A percentile compares a stretch with the other conserved stretches of the same genome.
Evolutionary conservation across 2,329 filamentous ascomycete species (phyloP).

Genomic region (Stagonosporopsis vannaccii): DNA sequence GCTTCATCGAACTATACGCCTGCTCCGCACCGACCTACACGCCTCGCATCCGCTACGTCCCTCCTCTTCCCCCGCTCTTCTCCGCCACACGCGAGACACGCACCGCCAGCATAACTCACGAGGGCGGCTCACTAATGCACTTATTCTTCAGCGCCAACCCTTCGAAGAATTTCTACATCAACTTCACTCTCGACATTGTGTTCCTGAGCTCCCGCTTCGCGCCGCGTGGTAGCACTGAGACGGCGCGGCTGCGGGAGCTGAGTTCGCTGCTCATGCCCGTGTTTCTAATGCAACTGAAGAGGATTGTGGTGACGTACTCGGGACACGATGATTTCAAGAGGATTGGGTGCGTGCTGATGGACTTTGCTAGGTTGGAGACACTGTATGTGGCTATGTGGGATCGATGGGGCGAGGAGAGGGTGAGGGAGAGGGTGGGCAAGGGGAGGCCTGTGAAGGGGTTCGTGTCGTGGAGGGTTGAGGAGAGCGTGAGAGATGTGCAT

Average conservation of each 20-base stretch:
- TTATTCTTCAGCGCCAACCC: constrained; percentile 1
- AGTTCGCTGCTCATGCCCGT: neutral
- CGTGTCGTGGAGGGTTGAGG: neutral
- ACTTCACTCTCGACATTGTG: constrained; percentile 14
- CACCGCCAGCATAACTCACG: constrained; percentile 10
- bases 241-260: constrained; percentile 11
- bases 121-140: constrained; percentile 16
- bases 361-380: constrained; percentile 3
- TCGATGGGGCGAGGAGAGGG: constrained; percentile 1
- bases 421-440: neutral
- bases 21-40: constrained; percentile 7
- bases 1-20: constrained; percentile 24
- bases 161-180: constrained; percentile 9
- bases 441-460: neutral
- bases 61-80: constrained; percentile 21
- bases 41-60: constrained; percentile 19
- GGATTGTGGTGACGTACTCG: neutral
- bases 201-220: constrained; percentile 25
- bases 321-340: neutral
- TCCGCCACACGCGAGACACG: constrained; percentile 13
- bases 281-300: neutral
- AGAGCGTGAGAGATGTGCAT: neutral
- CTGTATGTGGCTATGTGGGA: constrained; percentile 24
- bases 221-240: constrained; percentile 10
- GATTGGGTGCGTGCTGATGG: neutral